phyloP scores from a whole-genome alignment of 192 early-diverging fungal species.

The Geranomyces variabilis region DNA sequence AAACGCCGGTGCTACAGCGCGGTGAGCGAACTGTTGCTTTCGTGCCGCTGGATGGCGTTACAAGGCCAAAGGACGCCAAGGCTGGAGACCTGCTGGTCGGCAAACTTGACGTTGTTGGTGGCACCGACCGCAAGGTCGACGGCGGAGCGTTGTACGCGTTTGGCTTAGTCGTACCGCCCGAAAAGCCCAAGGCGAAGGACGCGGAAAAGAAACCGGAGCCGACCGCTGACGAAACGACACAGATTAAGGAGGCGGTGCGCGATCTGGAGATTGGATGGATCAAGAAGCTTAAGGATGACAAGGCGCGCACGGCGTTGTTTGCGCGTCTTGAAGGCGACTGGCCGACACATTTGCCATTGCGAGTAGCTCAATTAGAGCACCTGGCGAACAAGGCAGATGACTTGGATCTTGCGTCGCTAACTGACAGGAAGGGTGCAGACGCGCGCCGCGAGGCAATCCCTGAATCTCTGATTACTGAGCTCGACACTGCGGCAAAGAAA shows the following conservation, averaged over 20 bases:
- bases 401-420: conserved; percentile 38
- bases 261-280: conserved; percentile 79
- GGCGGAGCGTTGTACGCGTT: neutral
- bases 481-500: conserved; percentile 56
- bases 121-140: conserved; percentile 27
- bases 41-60: conserved; percentile 56
- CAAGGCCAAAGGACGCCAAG: conserved; percentile 67
- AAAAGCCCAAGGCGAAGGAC: conserved; percentile 38
- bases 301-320: conserved; percentile 59
- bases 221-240: conserved; percentile 21
- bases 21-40: conserved; percentile 55
- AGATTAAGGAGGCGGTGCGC: conserved; percentile 71
- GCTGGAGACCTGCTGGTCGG: conserved; percentile 83
- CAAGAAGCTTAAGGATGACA: conserved; percentile 73
- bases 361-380: conserved; percentile 58
- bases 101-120: conserved; percentile 57
- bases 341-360: conserved; percentile 58
- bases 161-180: conserved; percentile 7
- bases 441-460: conserved; percentile 35
- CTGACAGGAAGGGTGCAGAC: conserved; percentile 46
- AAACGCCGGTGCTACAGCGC: conserved; percentile 53
- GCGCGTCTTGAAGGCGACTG: conserved; percentile 66
- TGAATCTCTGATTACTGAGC: conserved; percentile 37
- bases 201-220: conserved; percentile 42
- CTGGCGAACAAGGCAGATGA: conserved; percentile 54